Base-by-base conservation (phyloP, 345 rosid genomes). In the Salix arbutifolia region DNA sequence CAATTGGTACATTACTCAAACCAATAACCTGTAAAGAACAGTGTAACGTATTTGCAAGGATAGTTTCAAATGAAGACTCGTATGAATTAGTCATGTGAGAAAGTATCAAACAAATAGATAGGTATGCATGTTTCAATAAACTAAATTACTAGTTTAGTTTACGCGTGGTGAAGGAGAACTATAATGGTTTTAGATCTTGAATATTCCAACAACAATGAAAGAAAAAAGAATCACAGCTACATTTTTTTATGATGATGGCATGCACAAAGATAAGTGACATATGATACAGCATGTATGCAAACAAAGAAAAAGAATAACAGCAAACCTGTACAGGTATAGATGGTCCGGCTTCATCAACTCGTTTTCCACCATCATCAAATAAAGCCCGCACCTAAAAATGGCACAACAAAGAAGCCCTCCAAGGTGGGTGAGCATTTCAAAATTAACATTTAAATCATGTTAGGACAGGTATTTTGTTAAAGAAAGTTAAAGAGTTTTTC, bases 251-350 rank as follows among this genome's bases (percentile, higher is more conserved):
- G 46, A 25, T 65, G 7, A 75, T 44, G 18, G 37, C 31, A 42
- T 16, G 58, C 19, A 58, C 23, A 66, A 40, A 64, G 50, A 28
- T 2, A 42, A 69, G 25, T 33, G 1, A 42, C 46, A 14, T 31
- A 25, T 8, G 64, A 52, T 48, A 56, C 38, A 19, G 44, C n/a
- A 69, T 16, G 21, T n/a, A 68, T 0, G 58, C 28, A 30, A n/a
- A 42, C 37, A 40, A 67, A 6, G 38, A 58, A n/a, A n/a, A 23
- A n/a, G 62, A 58, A 9, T 58, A 58, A 58, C 28, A 23, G 82
- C 85, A 71, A 84, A 96, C 99, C 97, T 92, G 99, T 30, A 90
- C 91, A 48, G 98, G 97, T 37, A 91, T 88, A 70, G 99, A 96
- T 17, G 99, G 99, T 78, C 99, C 91, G 81, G 97, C 99, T 84